Base-by-base conservation (phyloP, 768 basidiomycete species). In the Lepiota venenata region DNA sequence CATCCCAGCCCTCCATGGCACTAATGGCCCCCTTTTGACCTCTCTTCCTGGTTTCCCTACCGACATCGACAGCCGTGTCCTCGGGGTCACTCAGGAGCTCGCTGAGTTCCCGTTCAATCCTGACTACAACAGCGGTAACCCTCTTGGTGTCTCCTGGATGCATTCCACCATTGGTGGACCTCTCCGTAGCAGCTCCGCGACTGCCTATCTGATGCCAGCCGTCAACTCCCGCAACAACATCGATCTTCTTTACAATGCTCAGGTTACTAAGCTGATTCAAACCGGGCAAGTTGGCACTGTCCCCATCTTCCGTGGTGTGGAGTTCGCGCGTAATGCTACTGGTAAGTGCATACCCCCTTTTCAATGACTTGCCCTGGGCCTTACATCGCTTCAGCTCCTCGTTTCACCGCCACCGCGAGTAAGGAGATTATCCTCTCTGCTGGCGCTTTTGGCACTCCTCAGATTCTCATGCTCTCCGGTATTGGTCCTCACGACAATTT, bases 401-500 rank as follows among this genome's bases (percentile, higher is more conserved):
- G 54, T 18, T 52, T 45, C 10, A 55, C 42, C 42, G 40, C 56
- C 14, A 42, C 36, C 3, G 60, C 64, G 2, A 56, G 15, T 10
- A 56, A 59, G 37, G 61, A 61, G 27, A 46, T 61, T 35, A 55
- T 62, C 16, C 48, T 64, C 4, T 61, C 61, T 9, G 60, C 60
- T n/a, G 61, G 63, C 3, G 45, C 58, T 7, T n/a, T 64, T 32
- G 56, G 56, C 36, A 57, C 61, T n/a, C 60, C 61, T 21, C 57
- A 58, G 18, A 49, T 61, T 11, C 61, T 76, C 8, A 66, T 75
- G 59, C 66, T 74, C 8, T 79, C 78, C 16, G 69, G 69, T 2
- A 75, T 81, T 50, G 80, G 80, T 6, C 68, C 72, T 49, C 52
- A 63, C 5, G 45, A 50, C 0, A 62, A 71, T 12, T 68, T 82